phyloP scores from a whole-genome alignment of 257 asterid species.

The Verbena officinalis region DNA sequence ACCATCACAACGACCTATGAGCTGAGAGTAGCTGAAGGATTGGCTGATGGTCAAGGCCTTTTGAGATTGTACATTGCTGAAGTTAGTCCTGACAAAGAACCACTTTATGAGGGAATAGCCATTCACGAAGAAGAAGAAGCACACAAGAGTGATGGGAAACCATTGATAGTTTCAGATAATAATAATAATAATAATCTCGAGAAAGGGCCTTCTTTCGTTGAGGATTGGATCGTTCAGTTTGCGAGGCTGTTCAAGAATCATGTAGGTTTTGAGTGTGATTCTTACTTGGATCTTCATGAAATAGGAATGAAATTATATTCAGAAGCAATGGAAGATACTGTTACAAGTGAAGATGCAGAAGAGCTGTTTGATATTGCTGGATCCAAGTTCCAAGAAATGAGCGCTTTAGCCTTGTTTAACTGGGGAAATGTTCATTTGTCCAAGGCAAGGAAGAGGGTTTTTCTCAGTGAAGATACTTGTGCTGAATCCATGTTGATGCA shows the following conservation, averaged over 20 bases:
- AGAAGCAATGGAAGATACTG: conserved; percentile 86
- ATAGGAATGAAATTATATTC: conserved; percentile 83
- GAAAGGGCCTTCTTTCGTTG: conserved; percentile 50
- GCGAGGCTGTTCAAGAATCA: conserved; percentile 83
- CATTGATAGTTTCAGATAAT: conserved; percentile 36
- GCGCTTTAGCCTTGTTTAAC: conserved; percentile 87
- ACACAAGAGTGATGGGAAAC: conserved; percentile 42
- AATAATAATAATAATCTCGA: conserved; percentile 26
- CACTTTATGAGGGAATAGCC: conserved; percentile 62
- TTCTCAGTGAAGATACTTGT: conserved; percentile 55
- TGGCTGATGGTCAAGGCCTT: conserved; percentile 68
- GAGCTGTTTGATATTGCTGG: conserved; percentile 77
- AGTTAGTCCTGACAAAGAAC: conserved; percentile 83
- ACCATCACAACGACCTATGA: conserved; percentile 87
- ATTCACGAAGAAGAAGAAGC: conserved; percentile 45
- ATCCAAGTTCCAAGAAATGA: conserved; percentile 82
- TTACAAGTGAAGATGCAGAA: conserved; percentile 82
- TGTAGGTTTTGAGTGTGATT: conserved; percentile 82
- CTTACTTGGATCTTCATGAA: conserved; percentile 87
- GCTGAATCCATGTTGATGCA: conserved; percentile 49
- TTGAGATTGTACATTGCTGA: conserved; percentile 75
- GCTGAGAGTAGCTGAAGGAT: conserved; percentile 82
- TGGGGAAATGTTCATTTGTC: conserved; percentile 94
- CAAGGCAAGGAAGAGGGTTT: conserved; percentile 73
- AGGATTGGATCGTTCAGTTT: conserved; percentile 84